These are phyloP conservation scores for Trichoderma oligosporum DNA, from an alignment of 2,329 filamentous ascomycete species.

Conservation along the genomic window DNA sequence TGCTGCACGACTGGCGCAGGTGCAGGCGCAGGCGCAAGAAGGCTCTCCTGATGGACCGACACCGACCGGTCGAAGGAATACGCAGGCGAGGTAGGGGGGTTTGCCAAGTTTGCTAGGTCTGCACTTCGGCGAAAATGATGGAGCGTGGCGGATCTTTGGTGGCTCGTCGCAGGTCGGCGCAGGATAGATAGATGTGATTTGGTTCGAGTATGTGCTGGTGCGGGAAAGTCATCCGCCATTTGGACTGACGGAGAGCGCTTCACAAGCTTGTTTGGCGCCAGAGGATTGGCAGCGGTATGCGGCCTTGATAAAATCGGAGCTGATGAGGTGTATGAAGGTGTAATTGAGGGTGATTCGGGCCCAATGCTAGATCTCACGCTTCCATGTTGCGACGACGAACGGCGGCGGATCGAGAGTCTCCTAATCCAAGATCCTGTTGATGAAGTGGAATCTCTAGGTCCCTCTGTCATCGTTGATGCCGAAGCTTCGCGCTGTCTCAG, in stretches of 20 bases:
- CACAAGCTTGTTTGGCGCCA: slow-evolving; percentile 71
- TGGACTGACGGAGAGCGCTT: slow-evolving; percentile 64
- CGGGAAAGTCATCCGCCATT: slow-evolving; percentile 39
- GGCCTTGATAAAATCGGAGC: slow-evolving; percentile 56
- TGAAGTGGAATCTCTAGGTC: slow-evolving; percentile 54
- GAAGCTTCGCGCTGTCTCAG: slow-evolving; percentile 38
- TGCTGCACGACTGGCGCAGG: slow-evolving; percentile 20
- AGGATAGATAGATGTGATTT: slow-evolving; percentile 62
- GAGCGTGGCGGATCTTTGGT: slow-evolving; percentile 69
- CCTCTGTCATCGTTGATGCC: slow-evolving; percentile 40
- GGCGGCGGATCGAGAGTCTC: slow-evolving; percentile 64
- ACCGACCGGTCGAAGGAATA: slow-evolving; percentile 38
- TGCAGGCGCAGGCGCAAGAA: slow-evolving; percentile 29
- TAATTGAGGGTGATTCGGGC: slow-evolving; percentile 62
- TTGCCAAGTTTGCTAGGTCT: slow-evolving; percentile 25
- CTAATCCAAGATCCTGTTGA: slow-evolving; percentile 69
- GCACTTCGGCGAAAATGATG: slow-evolving; percentile 47
- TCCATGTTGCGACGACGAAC: slow-evolving; percentile 61
- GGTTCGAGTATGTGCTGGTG: slow-evolving; percentile 46
- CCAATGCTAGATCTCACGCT: slow-evolving; percentile 62
- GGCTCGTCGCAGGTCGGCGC: slow-evolving; percentile 72
- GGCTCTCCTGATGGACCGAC: slow-evolving; percentile 29
- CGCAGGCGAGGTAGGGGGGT: slow-evolving; percentile 25
- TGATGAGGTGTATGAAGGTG: slow-evolving; percentile 63
- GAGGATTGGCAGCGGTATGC: slow-evolving; percentile 38